These are phyloP conservation scores for Gleditsia sinensis DNA, from an alignment of 306 rosid species.

Conservation along the genomic window DNA sequence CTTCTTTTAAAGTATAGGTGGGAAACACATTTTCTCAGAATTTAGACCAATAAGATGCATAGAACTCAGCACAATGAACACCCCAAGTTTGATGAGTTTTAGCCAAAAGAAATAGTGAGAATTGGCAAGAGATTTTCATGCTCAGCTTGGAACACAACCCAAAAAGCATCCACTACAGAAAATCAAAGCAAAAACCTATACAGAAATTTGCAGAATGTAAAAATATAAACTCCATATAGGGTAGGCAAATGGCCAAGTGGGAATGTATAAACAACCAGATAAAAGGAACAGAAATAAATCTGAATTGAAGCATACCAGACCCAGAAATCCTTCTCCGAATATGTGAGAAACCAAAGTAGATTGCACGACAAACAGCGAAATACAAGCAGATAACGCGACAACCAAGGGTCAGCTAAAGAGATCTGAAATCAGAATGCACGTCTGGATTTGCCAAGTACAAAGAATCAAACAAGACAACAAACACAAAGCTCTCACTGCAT, in stretches of 20 bases:
- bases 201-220: neutral
- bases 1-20: conserved; percentile 1
- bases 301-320: conserved; percentile 29
- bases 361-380: conserved; percentile 29
- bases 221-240: neutral
- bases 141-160: conserved; percentile 10
- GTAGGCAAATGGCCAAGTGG: neutral
- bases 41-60: conserved; percentile 24
- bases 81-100: conserved; percentile 1
- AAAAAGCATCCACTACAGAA: no score
- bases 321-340: conserved; percentile 17
- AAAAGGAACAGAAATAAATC: conserved; percentile 28
- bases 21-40: conserved; percentile 28
- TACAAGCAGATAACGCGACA: conserved; percentile 36
- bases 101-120: no score
- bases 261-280: conserved; percentile 6
- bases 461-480: conserved; percentile 47
- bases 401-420: conserved; percentile 23
- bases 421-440: conserved; percentile 37
- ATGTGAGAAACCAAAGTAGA: conserved; percentile 2
- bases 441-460: conserved; percentile 30
- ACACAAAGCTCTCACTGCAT: conserved; percentile 42
- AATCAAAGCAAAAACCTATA: no score
- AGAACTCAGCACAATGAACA: conserved; percentile 32
- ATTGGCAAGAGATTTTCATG: conserved; percentile 21